These are phyloP conservation scores for Cyamopsis tetragonoloba DNA, from an alignment of 306 rosid genomes.

Conservation along the genomic window DNA sequence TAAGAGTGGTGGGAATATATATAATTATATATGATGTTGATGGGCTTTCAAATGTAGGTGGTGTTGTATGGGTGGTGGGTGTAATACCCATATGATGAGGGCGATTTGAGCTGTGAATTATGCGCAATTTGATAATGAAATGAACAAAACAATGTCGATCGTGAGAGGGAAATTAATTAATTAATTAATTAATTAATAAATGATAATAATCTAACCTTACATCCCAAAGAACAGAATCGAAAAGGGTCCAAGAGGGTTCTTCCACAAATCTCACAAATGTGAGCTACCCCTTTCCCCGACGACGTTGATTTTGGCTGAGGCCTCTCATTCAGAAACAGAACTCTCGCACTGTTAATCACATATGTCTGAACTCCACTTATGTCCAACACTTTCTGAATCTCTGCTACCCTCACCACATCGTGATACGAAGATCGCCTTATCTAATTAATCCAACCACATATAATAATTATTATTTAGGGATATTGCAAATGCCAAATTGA, in stretches of 20 bases:
- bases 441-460: conserved; percentile 30
- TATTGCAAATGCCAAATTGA: neutral
- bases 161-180: neutral
- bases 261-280: conserved; percentile 85
- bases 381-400: conserved; percentile 68
- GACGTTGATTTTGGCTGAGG: conserved; percentile 91
- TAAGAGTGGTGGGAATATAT: conserved; percentile 22
- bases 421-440: conserved; percentile 91
- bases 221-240: conserved; percentile 90
- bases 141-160: conserved; percentile 11
- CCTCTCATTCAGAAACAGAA: conserved; percentile 86
- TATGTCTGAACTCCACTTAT: conserved; percentile 89
- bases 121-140: conserved; percentile 41
- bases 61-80: conserved; percentile 65
- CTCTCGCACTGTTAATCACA: conserved; percentile 92
- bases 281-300: conserved; percentile 70
- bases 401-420: conserved; percentile 84
- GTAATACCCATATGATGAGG: conserved; percentile 36
- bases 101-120: conserved; percentile 39
- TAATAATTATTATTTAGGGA: neutral
- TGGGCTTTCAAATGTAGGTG: conserved; percentile 51
- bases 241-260: conserved; percentile 89
- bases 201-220: conserved; percentile 66
- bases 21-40: conserved; percentile 46
- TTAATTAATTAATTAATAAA: neutral